A percentile compares a stretch with the other conserved stretches of the same genome.
phyloP scores from a whole-genome alignment of 257 asterid genomes.

The Verbascum thapsus region DNA sequence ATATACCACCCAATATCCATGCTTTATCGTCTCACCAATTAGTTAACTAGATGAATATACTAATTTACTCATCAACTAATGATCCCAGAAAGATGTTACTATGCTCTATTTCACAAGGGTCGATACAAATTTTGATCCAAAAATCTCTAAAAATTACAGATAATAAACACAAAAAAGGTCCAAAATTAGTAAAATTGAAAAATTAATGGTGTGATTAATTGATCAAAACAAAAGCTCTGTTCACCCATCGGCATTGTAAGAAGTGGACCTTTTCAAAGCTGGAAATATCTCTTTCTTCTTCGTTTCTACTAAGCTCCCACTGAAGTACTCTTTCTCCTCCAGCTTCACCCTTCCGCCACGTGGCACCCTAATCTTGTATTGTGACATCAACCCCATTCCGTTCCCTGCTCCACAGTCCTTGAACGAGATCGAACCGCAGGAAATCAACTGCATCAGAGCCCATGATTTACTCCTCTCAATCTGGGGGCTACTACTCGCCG shows the following conservation, averaged over 20 bases:
- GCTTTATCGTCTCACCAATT: too few species aligned
- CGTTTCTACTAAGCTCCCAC: constrained; percentile 69
- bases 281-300: constrained; percentile 57
- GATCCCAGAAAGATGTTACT: too few species aligned
- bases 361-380: constrained; percentile 61
- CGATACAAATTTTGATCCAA: too few species aligned
- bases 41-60: too few species aligned
- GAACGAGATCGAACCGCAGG: constrained; percentile 77
- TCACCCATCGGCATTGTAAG: constrained; percentile 79
- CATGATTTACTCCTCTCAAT: constrained; percentile 50
- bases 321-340: constrained; percentile 75
- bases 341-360: constrained; percentile 48
- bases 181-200: neutral
- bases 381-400: constrained; percentile 51
- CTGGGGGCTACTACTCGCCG: constrained; percentile 21
- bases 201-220: neutral
- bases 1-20: too few species aligned
- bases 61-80: too few species aligned
- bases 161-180: neutral
- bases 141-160: too few species aligned
- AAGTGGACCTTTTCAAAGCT: constrained; percentile 63
- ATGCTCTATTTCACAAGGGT: too few species aligned
- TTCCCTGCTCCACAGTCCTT: constrained; percentile 71
- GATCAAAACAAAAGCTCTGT: constrained; percentile 19
- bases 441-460: constrained; percentile 70